A percentile compares a stretch with the other conserved stretches of the same genome.
phyloP scores from a whole-genome alignment of 2,329 filamentous ascomycete species.

The Incumbomyces lentus region DNA sequence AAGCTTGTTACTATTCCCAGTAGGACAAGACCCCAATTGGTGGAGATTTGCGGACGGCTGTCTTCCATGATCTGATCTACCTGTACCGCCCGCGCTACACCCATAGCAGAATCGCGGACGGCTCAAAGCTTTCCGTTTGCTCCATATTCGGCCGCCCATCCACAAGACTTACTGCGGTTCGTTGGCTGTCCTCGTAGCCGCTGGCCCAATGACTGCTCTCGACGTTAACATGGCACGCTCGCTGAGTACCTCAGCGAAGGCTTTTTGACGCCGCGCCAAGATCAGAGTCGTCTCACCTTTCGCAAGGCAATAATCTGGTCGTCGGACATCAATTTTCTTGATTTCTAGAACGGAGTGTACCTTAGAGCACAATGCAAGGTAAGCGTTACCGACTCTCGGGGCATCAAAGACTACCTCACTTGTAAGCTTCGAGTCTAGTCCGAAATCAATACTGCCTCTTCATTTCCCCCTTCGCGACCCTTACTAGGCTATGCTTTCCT shows the following conservation, averaged over 20 bases:
- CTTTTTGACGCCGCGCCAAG: conserved; percentile 6
- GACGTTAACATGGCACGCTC: background rate
- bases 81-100: conserved; percentile 1
- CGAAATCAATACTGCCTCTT: no score
- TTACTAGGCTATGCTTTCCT: no score
- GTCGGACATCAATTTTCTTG: background rate
- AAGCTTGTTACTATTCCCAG: conserved; percentile 11
- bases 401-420: no score
- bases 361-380: no score
- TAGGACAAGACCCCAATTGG: conserved; percentile 5
- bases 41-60: conserved; percentile 7
- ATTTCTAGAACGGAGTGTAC: no score
- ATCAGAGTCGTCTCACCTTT: background rate
- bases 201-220: conserved; percentile 4
- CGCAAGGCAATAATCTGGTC: conserved; percentile 1
- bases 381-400: no score
- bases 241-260: background rate
- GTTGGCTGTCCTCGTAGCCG: background rate
- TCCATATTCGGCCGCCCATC: background rate
- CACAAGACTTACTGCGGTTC: background rate
- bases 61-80: background rate
- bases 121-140: background rate
- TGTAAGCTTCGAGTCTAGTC: no score
- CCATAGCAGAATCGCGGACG: background rate
- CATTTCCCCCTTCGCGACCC: no score